Base-by-base conservation (phyloP, 139 green algal genomes). In the Coelastrella sp. region DNA sequence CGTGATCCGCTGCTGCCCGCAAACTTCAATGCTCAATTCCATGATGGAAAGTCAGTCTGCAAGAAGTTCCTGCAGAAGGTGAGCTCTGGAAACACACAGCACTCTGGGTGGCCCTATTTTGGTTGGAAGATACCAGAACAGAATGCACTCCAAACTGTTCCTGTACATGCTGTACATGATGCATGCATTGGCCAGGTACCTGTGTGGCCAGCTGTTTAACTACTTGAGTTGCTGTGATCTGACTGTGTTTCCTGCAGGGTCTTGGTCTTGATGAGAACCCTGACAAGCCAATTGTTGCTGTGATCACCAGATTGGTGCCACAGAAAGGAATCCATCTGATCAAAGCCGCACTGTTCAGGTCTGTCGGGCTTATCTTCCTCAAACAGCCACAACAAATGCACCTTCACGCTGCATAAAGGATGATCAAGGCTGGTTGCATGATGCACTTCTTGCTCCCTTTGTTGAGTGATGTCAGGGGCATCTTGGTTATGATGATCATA, bases 251-350 rank as follows among this genome's bases (percentile, higher is more conserved):
- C 15, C 17, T 43, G 82, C 82, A 87, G 86, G 96, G 95, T 5
- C 90, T 99, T 67, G 96, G 96, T 25, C 81, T 99, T 77, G 71
- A 83, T 0, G 90, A 93, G 38, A 91, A 94, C 72, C 88, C 92
- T 15, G 30, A 72, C n/a, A 95, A 94, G 86, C 96, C 97, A 2
- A 88, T 99, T 60, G 91, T 99, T 23, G 93, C 92, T 13, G 96
- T 95, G 48, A 91, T 99, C 66, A 96, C 92, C 3, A 92, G 97
- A 0, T 92, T 99, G 32, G 97, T 99, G 57, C 93, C 95, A 25
- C 95, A 97, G 79, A 97, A 96, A 88, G 97, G 97, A 84, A 96
- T 98, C 72, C 95, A 98, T 84, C 92, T 99, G 30, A 98, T 99
- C 81, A 84, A 91, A 74, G 85, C 85, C n/a, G 73, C 76, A 19